A percentile compares a stretch with the other conserved stretches of the same genome.
Conservation (phyloP, 2,329 filamentous ascomycete species). For the Cladobotryum mycophilum region DNA sequence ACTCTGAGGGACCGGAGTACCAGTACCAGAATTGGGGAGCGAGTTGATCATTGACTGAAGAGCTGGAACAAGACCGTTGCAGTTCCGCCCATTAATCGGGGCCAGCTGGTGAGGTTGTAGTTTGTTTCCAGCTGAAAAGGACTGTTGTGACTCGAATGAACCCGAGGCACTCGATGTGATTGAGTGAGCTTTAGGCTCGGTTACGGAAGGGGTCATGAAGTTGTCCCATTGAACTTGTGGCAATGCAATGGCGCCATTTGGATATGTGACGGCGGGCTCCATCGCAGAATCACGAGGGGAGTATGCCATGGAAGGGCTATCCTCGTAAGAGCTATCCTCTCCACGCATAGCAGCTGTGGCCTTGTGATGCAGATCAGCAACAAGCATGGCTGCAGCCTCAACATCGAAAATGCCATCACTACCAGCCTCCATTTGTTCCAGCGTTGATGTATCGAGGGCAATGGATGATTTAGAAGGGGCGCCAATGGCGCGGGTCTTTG, state of each 20-base stretch:
- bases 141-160: slow-evolving; percentile 62
- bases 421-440: slow-evolving; percentile 89
- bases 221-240: slow-evolving; percentile 89
- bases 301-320: slow-evolving; percentile 59
- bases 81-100: slow-evolving; percentile 58
- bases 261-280: slow-evolving; percentile 71
- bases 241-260: slow-evolving; percentile 71
- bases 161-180: slow-evolving; percentile 59
- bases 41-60: slow-evolving; percentile 69
- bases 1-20: slow-evolving; percentile 67
- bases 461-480: slow-evolving; percentile 71
- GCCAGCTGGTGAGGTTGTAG: slow-evolving; percentile 59
- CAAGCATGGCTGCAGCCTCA: slow-evolving; percentile 96
- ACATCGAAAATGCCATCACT: slow-evolving; percentile 90
- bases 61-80: slow-evolving; percentile 56
- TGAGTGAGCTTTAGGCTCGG: slow-evolving; percentile 70
- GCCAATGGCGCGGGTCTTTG: slow-evolving; percentile 58
- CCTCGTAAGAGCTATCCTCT: slow-evolving; percentile 50
- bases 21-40: slow-evolving; percentile 60
- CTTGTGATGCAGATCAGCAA: slow-evolving; percentile 97
- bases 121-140: slow-evolving; percentile 54
- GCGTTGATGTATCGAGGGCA: slow-evolving; percentile 71
- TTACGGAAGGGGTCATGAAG: slow-evolving; percentile 65
- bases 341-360: slow-evolving; percentile 64
- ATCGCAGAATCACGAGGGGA: slow-evolving; percentile 66